Evolutionary conservation across 192 early-diverging fungal genomes (phyloP).

Genomic region (Coemansia sp.): DNA sequence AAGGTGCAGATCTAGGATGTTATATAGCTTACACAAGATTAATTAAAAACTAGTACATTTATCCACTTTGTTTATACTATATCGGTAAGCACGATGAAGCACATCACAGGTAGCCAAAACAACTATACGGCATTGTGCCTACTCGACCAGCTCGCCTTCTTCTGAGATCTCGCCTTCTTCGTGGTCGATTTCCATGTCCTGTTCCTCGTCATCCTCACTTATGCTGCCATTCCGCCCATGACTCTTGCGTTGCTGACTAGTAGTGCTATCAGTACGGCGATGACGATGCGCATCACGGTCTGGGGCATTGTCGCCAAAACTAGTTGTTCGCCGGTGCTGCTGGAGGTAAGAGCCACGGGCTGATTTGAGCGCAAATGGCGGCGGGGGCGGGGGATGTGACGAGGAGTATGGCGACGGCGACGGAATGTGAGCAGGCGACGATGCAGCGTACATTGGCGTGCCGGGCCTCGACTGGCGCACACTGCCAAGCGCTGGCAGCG

Average conservation of each 20-base stretch:
- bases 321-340: conserved; percentile 31
- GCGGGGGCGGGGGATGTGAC: conserved; percentile 5
- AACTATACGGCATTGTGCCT: neutral
- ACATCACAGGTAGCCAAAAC: too few species aligned
- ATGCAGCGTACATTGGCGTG: conserved; percentile 35
- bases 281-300: conserved; percentile 1
- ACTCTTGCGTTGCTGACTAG: neutral
- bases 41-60: too few species aligned
- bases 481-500: conserved; percentile 17
- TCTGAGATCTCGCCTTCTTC: conserved; percentile 45
- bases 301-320: conserved; percentile 23
- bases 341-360: conserved; percentile 4
- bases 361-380: conserved; percentile 4
- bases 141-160: conserved; percentile 49
- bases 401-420: conserved; percentile 11
- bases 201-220: conserved; percentile 29
- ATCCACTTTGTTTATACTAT: too few species aligned
- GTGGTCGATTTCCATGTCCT: conserved; percentile 39
- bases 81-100: too few species aligned
- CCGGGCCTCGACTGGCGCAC: conserved; percentile 48
- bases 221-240: conserved; percentile 1
- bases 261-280: neutral
- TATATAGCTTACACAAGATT: too few species aligned
- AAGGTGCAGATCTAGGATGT: too few species aligned
- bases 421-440: conserved; percentile 12